These are phyloP conservation scores for Brettanomyces nanus DNA, from an alignment of 805 yeast species.

Conservation along the genomic window DNA sequence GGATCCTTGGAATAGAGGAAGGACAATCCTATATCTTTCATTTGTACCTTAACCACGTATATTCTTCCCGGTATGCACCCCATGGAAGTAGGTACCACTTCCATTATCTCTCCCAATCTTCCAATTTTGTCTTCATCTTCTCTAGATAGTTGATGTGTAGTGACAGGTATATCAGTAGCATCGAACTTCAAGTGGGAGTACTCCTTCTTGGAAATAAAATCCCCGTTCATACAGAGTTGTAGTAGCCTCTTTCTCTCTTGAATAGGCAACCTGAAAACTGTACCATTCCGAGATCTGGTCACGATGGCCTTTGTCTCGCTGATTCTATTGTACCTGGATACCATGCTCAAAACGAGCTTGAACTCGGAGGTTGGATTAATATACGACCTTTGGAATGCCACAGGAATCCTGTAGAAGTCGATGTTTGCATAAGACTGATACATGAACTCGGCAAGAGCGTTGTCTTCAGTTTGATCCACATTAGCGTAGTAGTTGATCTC, in stretches of 20 bases:
- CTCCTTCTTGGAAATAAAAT: not conserved
- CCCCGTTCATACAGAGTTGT: not conserved
- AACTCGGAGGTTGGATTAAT: not conserved
- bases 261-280: not conserved
- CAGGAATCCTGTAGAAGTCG: constrained; percentile 1
- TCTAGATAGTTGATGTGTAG: not conserved
- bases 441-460: not conserved
- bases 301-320: not conserved
- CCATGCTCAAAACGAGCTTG: not conserved
- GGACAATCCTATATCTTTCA: not conserved
- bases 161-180: not conserved
- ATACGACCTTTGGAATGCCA: not conserved
- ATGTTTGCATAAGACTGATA: not conserved
- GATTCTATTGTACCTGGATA: not conserved
- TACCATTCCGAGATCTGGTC: not conserved
- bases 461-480: not conserved
- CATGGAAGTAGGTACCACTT: not conserved
- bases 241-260: not conserved
- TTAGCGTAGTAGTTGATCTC: constrained; percentile 1
- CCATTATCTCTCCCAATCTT: not conserved
- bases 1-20: not conserved
- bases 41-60: not conserved
- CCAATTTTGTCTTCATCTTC: not conserved
- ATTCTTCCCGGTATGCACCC: constrained; percentile 1
- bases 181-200: not conserved